These are phyloP conservation scores for Tephrocybe sp. DNA, from an alignment of 768 basidiomycete genomes.

Conservation along the genomic window DNA sequence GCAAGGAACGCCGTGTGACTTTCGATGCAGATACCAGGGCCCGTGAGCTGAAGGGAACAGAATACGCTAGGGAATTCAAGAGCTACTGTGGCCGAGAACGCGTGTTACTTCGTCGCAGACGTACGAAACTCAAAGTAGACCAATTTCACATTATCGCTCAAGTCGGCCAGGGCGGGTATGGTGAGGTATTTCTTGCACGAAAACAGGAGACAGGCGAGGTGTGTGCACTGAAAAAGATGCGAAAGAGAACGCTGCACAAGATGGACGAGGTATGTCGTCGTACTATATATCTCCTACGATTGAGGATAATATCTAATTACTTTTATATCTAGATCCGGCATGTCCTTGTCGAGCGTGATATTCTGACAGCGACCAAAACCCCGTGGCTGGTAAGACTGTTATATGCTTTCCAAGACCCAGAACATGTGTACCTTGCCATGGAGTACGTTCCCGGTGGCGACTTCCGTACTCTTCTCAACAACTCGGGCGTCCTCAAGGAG, in stretches of 20 bases:
- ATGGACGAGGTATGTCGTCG: constrained; percentile 84
- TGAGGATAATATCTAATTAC: background rate
- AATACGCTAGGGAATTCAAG: constrained; percentile 79
- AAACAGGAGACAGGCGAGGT: constrained; percentile 96
- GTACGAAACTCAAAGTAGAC: constrained; percentile 89
- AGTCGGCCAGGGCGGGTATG: constrained; percentile 98
- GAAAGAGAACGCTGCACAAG: constrained; percentile 89
- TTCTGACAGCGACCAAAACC: constrained; percentile 94
- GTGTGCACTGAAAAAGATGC: constrained; percentile 97
- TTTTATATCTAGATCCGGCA: constrained; percentile 75
- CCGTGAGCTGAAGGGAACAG: constrained; percentile 53
- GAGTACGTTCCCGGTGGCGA: constrained; percentile 99
- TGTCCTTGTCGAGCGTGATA: constrained; percentile 96
- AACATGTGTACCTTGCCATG: constrained; percentile 95
- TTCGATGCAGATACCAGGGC: constrained; percentile 82
- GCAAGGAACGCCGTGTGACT: constrained; percentile 78
- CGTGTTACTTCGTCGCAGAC: constrained; percentile 85
- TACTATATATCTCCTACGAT: background rate
- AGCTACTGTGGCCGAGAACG: constrained; percentile 94
- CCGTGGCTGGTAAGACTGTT: constrained; percentile 94
- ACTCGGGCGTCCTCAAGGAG: constrained; percentile 96
- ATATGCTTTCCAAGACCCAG: constrained; percentile 94
- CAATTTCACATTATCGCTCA: constrained; percentile 99
- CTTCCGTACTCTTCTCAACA: constrained; percentile 96
- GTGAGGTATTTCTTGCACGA: constrained; percentile 93